Conservation (phyloP, 805 yeast genomes). For the Kazachstania bromeliacearum region DNA sequence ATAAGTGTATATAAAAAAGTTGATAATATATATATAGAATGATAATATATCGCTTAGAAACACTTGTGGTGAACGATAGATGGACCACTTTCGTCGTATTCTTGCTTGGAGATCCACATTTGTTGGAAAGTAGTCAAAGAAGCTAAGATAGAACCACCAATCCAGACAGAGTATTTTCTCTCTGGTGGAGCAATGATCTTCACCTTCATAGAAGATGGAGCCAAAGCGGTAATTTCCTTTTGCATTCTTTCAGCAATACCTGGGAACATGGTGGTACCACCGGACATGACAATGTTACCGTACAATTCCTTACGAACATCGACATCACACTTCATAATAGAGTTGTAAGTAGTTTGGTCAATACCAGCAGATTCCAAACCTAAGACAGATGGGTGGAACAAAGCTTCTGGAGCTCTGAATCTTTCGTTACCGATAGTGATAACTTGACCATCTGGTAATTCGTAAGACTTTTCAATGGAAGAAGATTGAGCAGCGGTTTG, state of each 20-base stretch:
- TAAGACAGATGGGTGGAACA: slow-evolving; percentile 94
- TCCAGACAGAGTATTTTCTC: slow-evolving; percentile 99
- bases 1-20: background rate
- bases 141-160: slow-evolving; percentile 99
- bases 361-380: slow-evolving; percentile 96
- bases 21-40: background rate
- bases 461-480: slow-evolving; percentile 96
- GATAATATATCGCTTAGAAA: slow-evolving; percentile 24
- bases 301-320: slow-evolving; percentile 98
- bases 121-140: slow-evolving; percentile 99
- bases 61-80: slow-evolving; percentile 71
- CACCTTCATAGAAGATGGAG: slow-evolving; percentile 99
- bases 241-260: slow-evolving; percentile 99
- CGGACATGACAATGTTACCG: slow-evolving; percentile 99
- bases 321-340: slow-evolving; percentile 95
- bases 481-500: slow-evolving; percentile 98
- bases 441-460: slow-evolving; percentile 99
- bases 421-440: slow-evolving; percentile 99
- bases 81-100: slow-evolving; percentile 99
- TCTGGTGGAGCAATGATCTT: slow-evolving; percentile 99
- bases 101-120: slow-evolving; percentile 99
- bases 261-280: slow-evolving; percentile 99
- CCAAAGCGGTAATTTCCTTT: slow-evolving; percentile 98
- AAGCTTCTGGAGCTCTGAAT: slow-evolving; percentile 99
- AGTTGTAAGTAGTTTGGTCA: slow-evolving; percentile 75